Evolutionary conservation across 2,329 filamentous ascomycete genomes (phyloP), one percentile per base, ranked within the genome.

Genomic region (Exserohilum rostratum): DNA sequence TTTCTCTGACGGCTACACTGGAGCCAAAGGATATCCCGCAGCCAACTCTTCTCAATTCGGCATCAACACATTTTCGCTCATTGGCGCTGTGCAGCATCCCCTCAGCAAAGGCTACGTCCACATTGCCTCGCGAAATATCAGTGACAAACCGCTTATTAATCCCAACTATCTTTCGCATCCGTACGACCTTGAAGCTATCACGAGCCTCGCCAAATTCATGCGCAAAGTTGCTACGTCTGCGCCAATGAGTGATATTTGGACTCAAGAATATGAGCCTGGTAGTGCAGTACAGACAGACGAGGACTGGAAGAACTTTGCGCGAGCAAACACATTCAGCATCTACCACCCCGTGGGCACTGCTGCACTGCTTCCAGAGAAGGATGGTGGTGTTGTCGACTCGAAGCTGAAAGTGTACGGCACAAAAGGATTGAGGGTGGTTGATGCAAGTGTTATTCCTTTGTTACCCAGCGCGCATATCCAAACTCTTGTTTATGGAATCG

Each of bases 1-100:
- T 52, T 78, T 81, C 60, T 77, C 76, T 0, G 78, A 80, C 54
- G 77, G 77, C 2, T 80, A 79, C 62, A 77, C 76, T 0, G 79
- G 79, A 13, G 57, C 70, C 37, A 74, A 74, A 58, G 73, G 75
- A 31, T 70, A 71, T 38, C 67, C 67, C 1, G 57, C 58, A 3
- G 55, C 48, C 12, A 75, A 59, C 43, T 74, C 60, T 1, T 53
- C 65, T 1, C 55, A 65, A 6, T 68, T 65, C 33, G 67, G 69
- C 15, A 65, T 62, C n/a, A 52, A 54, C n/a, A 74, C 67, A 40
- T 68, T 72, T 43, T 64, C 70, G n/a, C 54, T 76, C 1, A 73
- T 76, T 27, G 68, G 67, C n/a, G 66, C 65, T 3, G 60, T 77
- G 1, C 66, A 71, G 39, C 72, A 75, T 46, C 71, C 76, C 59